Base-by-base conservation (phyloP, 2,329 filamentous ascomycete genomes). In the Fusarium torulosum region DNA sequence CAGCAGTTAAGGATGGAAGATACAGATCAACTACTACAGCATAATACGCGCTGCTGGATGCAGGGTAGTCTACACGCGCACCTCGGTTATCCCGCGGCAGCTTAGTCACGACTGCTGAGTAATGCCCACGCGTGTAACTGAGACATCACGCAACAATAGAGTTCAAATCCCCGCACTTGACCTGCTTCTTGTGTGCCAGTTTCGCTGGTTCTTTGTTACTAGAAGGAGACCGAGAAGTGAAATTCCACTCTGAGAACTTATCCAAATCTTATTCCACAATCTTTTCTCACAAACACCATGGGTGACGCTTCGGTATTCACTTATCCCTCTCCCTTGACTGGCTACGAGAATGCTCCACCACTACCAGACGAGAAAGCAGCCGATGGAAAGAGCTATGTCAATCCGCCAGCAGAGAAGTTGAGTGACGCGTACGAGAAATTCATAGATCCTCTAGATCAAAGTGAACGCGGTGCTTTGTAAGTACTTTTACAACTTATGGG, bases 351-450 rank as follows among this genome's bases (percentile, higher is more conserved):
- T 49, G 83, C 84, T n/a, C 78, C 83, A 25, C 83, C 88, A 23
- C 77, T 91, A 7, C 77, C 87, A 9, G 79, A 84, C 47, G 88
- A 91, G 69, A 84, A 79, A 66, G 83, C 84, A 45, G 87, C 86
- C 37, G 92, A 97, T 76, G 92, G 92, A 46, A 97, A 96, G 80
- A 93, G 91, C 49, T 86, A 87, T 70, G 82, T 86, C 53, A 96
- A 96, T 72, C 87, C 87, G 0, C 82, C 86, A 31, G 82, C 86
- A 1, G 85, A 84, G 2, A 78, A 83, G 6, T 80, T 86, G 49
- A 95, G 91, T 75, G 79, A 84, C 52, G 87, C 91, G 15, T 97
- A 97, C 74, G 83, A 87, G 17, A 78, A 81, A 35, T 97, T 97
- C 71, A 78, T 85, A 1, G 83, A 86, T 4, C 91, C 93, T 0